A percentile compares a stretch with the other conserved stretches of the same genome.
phyloP scores from a whole-genome alignment of 1,284 basidiomycete genomes.

The Ustilago esculenta region DNA sequence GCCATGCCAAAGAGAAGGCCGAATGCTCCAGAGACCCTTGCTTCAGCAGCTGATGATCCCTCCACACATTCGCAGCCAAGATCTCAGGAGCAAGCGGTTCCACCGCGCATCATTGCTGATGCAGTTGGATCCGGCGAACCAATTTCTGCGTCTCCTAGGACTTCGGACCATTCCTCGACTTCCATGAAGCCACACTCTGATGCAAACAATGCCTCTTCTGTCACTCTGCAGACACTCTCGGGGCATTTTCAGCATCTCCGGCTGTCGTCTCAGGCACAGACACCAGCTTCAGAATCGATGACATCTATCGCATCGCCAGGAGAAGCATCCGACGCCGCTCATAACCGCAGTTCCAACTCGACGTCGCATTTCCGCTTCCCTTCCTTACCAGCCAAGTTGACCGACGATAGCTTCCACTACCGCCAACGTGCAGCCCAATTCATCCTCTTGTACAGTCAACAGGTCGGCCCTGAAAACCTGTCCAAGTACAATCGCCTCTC shows the following conservation, averaged over 20 bases:
- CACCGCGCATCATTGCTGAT: not conserved
- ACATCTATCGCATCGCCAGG: not conserved
- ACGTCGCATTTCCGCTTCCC: slow-evolving; percentile 34
- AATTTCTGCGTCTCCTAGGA: not conserved
- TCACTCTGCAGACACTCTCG: slow-evolving; percentile 10
- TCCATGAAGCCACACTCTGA: too few relatives aligned
- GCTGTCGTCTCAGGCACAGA: slow-evolving; percentile 3
- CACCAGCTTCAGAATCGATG: not conserved
- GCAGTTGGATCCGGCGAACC: not conserved
- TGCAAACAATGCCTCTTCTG: not conserved
- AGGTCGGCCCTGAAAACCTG: slow-evolving; percentile 16
- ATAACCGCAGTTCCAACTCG: not conserved
- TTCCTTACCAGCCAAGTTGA: slow-evolving; percentile 20
- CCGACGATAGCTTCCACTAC: slow-evolving; percentile 37
- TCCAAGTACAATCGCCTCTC: slow-evolving; percentile 19
- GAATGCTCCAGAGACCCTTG: not conserved
- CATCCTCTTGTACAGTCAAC: slow-evolving; percentile 34
- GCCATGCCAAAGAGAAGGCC: slow-evolving; percentile 10
- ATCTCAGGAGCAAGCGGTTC: not conserved
- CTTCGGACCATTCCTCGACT: not conserved
- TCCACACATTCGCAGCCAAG: not conserved
- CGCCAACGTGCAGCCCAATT: slow-evolving; percentile 42
- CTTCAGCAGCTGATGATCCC: not conserved
- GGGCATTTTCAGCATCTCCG: slow-evolving; percentile 21
- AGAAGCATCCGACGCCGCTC: not conserved